Base-by-base conservation (phyloP, 805 yeast species). In the Saccharomyces jurei region DNA sequence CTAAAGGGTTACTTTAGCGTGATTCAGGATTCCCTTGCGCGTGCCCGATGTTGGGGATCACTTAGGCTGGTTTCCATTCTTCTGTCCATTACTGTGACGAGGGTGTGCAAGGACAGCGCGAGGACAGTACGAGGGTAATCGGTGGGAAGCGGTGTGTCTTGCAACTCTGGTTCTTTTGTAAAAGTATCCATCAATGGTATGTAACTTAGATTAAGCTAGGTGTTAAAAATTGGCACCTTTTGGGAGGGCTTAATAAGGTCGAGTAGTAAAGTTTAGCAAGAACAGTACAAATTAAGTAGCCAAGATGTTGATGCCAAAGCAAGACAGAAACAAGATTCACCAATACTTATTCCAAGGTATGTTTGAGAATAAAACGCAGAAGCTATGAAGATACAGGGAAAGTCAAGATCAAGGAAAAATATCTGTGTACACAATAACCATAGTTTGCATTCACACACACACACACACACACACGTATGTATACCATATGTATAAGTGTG, bases 251-350 rank as follows among this genome's bases (percentile, higher is more conserved):
- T 17, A 17, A 6, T n/a, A 36, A 21, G 22, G 44, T 36, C 22
- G 44, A 36, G 25, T 17, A 36, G 22, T 25, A 29, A 57, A 53
- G 52, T 52, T 36, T 49, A 54, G 53, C 54, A 50, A 50, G 54
- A 52, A 57, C 52, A 61, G 53, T 55, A 59, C 63, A 68, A 57
- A 65, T 56, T 51, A 63, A 62, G 60, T 56, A 62, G 66, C 68
- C 80, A 83, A 70, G 75, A 94, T 94, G 99, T 86, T 94, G 83
- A 94, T 94, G 85, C 98, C 99, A 82, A 94, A 89, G 83, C 96
- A 89, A 81, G 99, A 94, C 80, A 91, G 99, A 87, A 89, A 89
- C 83, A 89, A 89, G 91, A 94, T 94, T 79, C 96, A 90, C 95
- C 88, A 85, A 79, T 87, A 91, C 88, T 94, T 94, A 81, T 94